phyloP scores from a whole-genome alignment of 78 protist genomes.

The Thecamonas trahens region DNA sequence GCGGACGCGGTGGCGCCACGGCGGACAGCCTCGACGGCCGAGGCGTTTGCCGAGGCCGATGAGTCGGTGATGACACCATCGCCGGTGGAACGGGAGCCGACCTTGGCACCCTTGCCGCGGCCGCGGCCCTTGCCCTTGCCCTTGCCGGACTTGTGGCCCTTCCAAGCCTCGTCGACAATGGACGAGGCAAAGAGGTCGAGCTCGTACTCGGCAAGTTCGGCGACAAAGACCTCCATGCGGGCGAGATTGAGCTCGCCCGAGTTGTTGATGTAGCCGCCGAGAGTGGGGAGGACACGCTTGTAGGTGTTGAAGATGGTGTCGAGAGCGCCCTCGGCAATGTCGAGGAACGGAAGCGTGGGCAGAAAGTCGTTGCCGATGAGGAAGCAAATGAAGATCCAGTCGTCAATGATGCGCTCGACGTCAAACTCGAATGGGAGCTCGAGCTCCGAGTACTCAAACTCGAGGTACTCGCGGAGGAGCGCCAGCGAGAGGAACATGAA shows the following conservation, averaged over 20 bases:
- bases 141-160: too few species aligned
- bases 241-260: not conserved
- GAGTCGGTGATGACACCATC: too few species aligned
- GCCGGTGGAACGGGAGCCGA: too few species aligned
- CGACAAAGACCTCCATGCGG: not conserved
- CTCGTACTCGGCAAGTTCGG: not conserved
- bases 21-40: too few species aligned
- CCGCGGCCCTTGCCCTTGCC: too few species aligned
- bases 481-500: conserved; percentile 38
- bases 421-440: not conserved
- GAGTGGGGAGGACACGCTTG: not conserved
- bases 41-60: too few species aligned
- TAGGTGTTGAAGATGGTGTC: conserved; percentile 16
- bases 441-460: conserved; percentile 27
- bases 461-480: conserved; percentile 55
- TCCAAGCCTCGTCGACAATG: not conserved
- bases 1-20: too few species aligned
- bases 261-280: not conserved
- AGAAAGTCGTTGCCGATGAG: conserved; percentile 94
- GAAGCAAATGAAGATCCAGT: conserved; percentile 68
- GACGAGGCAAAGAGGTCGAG: not conserved
- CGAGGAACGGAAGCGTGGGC: conserved; percentile 73
- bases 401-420: conserved; percentile 66
- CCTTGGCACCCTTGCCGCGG: too few species aligned
- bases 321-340: conserved; percentile 48